Base-by-base conservation (phyloP, 2,329 filamentous ascomycete species). In the Paracamarosporium sp. region DNA sequence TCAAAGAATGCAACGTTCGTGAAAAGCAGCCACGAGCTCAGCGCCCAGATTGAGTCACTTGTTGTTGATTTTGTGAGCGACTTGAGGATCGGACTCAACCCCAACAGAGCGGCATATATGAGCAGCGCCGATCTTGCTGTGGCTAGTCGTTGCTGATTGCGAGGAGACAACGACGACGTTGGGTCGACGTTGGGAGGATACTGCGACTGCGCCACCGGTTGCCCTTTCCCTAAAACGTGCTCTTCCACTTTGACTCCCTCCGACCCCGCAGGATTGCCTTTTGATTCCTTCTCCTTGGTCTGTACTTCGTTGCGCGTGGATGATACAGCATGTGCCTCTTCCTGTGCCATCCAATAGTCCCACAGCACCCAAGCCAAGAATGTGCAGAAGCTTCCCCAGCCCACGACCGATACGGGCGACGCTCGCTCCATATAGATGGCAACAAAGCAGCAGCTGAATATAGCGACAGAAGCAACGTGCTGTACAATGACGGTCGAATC, bases 1-100 rank as follows among this genome's bases (percentile, higher is more conserved):
- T 99, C 95, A 72, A 97, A 98, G 75, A 96, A 97, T 78, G 97
- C 96, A 60, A 98, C 92, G 76, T 99, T 99, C 78, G 97, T 94
- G 69, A 91, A 86, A 61, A 99, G 86, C 43, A 99, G 84, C 88
- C 93, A 95, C 71, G 92, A 93, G 50, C 92, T 95, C 82, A 99
- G 90, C 56, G 95, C 92, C 95, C 95, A 99, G 74, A 99, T 99
- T 41, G 90, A 95, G 82, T 99, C 95, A 55, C 87, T 90, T 7
- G 92, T 94, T 4, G 94, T 98, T 5, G 93, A 97, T 50, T 86
- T 86, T 0, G 95, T 99, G n/a, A 99, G 85, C 1, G 93, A 97
- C 76, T 97, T 97, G 60, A 99, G 87, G 63, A 99, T 98, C 0
- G 95, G 95, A 40, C 92, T 96, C 4, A 99, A 85, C 11, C 94